Evolutionary conservation across 305 asterid species (phyloP).

Genomic region (Caryopteris hybrid): DNA sequence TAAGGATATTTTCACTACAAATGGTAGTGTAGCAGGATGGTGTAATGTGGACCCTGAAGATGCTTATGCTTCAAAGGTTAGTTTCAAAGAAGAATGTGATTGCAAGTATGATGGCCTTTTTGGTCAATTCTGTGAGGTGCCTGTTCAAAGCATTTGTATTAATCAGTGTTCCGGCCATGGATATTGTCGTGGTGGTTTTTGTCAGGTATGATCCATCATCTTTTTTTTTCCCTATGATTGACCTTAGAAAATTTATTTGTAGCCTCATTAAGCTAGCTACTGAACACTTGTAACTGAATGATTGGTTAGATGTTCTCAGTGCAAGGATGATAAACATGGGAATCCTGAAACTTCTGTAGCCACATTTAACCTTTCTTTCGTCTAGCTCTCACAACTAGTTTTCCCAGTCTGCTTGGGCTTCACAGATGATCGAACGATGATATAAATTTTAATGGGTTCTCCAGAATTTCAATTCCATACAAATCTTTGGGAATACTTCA

Average conservation of each 20-base stretch:
- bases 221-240: background rate
- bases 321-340: too few relatives aligned
- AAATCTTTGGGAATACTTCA: too few relatives aligned
- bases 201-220: slow-evolving; percentile 58
- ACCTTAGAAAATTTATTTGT: background rate
- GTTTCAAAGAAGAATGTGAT: slow-evolving; percentile 78
- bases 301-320: too few relatives aligned
- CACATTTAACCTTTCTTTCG: too few relatives aligned
- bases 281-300: too few relatives aligned
- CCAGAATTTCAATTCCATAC: too few relatives aligned
- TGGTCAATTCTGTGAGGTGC: slow-evolving; percentile 85
- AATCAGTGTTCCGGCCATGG: slow-evolving; percentile 91
- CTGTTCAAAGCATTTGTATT: slow-evolving; percentile 68
- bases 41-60: slow-evolving; percentile 90
- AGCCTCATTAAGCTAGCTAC: background rate
- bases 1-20: slow-evolving; percentile 59
- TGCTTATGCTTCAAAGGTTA: slow-evolving; percentile 56
- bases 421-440: too few relatives aligned
- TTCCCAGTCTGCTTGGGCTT: too few relatives aligned
- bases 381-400: too few relatives aligned
- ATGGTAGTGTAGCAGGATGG: slow-evolving; percentile 73
- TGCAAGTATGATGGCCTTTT: slow-evolving; percentile 94
- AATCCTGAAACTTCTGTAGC: too few relatives aligned
- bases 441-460: too few relatives aligned
- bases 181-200: slow-evolving; percentile 87